Conservation (phyloP, 2,329 filamentous ascomycete genomes). For the Colletotrichum gloeosporioides region DNA sequence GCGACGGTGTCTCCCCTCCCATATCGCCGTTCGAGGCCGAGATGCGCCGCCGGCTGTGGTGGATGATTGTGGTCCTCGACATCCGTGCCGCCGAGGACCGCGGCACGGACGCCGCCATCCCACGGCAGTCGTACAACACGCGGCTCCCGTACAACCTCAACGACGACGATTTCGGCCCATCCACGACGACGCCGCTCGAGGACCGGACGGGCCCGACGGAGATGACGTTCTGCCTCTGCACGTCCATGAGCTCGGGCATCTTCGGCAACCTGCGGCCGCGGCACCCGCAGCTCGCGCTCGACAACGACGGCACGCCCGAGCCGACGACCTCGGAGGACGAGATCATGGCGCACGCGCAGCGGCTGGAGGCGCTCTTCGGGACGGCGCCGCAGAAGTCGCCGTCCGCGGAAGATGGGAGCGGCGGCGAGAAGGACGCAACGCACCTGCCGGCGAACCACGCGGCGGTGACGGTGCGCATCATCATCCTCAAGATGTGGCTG, state of each 20-base stretch:
- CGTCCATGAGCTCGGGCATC: conserved; percentile 42
- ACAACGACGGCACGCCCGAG: background rate
- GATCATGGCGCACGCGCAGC: conserved; percentile 42
- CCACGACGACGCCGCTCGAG: conserved; percentile 35
- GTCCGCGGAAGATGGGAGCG: background rate
- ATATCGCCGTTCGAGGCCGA: conserved; percentile 59
- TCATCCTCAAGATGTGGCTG: conserved; percentile 53
- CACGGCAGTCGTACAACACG: conserved; percentile 49
- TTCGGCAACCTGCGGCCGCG: conserved; percentile 40
- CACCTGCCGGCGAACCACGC: conserved; percentile 42
- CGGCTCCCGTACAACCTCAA: conserved; percentile 57
- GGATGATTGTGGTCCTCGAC: conserved; percentile 68
- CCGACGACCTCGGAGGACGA: conserved; percentile 39
- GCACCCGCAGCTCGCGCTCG: conserved; percentile 33
- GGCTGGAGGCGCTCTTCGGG: conserved; percentile 45
- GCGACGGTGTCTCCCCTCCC: conserved; percentile 41
- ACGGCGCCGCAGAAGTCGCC: conserved; percentile 35
- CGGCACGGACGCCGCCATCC: conserved; percentile 51
- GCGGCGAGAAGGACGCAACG: background rate
- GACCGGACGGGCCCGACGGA: conserved; percentile 44
- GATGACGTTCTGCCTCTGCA: conserved; percentile 44
- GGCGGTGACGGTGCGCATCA: conserved; percentile 43
- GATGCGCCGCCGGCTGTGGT: conserved; percentile 66
- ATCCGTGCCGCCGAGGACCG: conserved; percentile 59
- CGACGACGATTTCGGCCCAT: conserved; percentile 54